Evolutionary conservation across 179 eudicot genomes (phyloP).

Genomic region (Actinidia polygama): DNA sequence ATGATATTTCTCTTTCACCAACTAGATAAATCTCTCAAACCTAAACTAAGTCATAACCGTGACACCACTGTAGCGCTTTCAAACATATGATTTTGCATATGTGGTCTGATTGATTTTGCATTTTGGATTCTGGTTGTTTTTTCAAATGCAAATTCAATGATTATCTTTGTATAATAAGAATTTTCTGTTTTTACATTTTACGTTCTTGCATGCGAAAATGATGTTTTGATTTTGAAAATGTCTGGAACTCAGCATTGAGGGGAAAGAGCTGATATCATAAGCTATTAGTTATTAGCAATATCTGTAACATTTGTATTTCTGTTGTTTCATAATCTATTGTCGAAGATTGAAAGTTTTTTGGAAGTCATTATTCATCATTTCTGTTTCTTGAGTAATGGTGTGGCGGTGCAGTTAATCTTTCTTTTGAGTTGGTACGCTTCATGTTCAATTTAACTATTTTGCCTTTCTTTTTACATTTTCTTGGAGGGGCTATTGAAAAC

Average conservation of each 20-base stretch:
- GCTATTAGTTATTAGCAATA: background rate
- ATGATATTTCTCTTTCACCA: no score
- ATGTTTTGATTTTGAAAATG: background rate
- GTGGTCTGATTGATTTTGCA: background rate
- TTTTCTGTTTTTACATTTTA: background rate
- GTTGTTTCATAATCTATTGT: slow-evolving; percentile 5
- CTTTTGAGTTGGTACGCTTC: background rate
- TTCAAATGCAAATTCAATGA: background rate
- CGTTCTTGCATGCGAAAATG: background rate
- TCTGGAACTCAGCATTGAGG: slow-evolving; percentile 1
- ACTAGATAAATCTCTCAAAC: no score
- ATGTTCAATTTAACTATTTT: no score
- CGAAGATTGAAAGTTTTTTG: background rate
- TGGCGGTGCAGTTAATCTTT: background rate
- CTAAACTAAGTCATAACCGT: no score
- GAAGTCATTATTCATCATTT: background rate
- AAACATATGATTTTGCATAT: no score
- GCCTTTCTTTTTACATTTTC: no score
- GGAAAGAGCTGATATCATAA: slow-evolving; percentile 4
- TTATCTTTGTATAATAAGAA: background rate
- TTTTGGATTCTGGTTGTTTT: slow-evolving; percentile 18
- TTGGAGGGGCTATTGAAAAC: no score
- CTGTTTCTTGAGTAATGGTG: background rate
- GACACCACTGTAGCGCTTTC: no score
- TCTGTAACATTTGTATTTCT: background rate